phyloP scores from a whole-genome alignment of 208 protist species.

The Leishmania tropica region DNA sequence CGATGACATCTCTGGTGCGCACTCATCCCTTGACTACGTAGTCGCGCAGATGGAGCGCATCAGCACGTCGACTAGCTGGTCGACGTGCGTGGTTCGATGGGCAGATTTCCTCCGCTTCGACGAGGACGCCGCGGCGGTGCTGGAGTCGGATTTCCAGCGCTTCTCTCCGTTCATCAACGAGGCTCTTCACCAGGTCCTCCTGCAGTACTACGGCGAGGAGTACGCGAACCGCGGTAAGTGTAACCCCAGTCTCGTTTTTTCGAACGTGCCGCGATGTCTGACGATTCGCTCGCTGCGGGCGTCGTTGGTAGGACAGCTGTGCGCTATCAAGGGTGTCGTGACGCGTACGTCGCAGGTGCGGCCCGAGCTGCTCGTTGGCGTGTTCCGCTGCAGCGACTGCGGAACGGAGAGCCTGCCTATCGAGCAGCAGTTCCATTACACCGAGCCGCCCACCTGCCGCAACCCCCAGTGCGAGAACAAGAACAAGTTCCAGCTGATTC shows the following conservation, averaged over 20 bases:
- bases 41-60: slow-evolving; percentile 80
- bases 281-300: slow-evolving; percentile 96
- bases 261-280: slow-evolving; percentile 69
- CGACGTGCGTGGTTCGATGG: slow-evolving; percentile 86
- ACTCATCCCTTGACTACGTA: slow-evolving; percentile 55
- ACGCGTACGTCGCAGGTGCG: slow-evolving; percentile 98
- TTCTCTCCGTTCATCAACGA: slow-evolving; percentile 78
- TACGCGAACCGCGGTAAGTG: slow-evolving; percentile 79
- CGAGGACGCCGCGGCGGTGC: slow-evolving; percentile 66
- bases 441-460: slow-evolving; percentile 92
- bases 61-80: slow-evolving; percentile 75
- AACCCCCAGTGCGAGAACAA: slow-evolving; percentile 94
- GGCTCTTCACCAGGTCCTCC: slow-evolving; percentile 73
- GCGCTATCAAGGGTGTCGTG: slow-evolving; percentile 97
- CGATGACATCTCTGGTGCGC: background rate
- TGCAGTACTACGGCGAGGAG: slow-evolving; percentile 85
- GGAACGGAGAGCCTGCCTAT: slow-evolving; percentile 86
- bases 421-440: slow-evolving; percentile 99
- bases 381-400: slow-evolving; percentile 98
- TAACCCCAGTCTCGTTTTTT: slow-evolving; percentile 82
- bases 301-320: slow-evolving; percentile 94
- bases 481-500: slow-evolving; percentile 87
- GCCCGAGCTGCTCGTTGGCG: slow-evolving; percentile 97
- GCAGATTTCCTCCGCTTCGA: slow-evolving; percentile 70
- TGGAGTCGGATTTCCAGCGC: slow-evolving; percentile 84